Evolutionary conservation across 2,329 filamentous ascomycete species (phyloP), one percentile per base, ranked within the genome.

Genomic region (Pseudopithomyces maydicus): DNA sequence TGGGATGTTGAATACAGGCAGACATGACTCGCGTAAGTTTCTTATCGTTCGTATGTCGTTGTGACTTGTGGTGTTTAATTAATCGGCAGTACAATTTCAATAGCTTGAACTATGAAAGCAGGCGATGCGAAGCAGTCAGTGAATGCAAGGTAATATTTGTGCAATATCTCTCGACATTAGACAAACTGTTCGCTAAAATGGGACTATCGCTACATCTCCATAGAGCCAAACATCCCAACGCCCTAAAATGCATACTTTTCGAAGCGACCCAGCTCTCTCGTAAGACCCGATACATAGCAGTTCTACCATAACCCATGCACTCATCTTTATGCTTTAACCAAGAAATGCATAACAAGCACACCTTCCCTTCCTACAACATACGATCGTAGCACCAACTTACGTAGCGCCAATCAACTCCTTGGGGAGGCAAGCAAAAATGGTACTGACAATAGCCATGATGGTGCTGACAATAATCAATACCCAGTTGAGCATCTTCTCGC

Each of bases 371-470:
- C 12, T 14, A n/a, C 14, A 5, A 14, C 3, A n/a, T 38, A 14
- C 12, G n/a, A 11, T 11, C 5, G n/a, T 6, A 38, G 12, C 12
- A 6, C 4, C 4, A 14, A 14, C 32, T 44, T 17, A 56, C 23
- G 33, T 36, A 6, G 59, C 83, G 42, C 86, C 86, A 70, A 94
- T 85, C 63, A 89, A 78, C 60, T 88, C 85, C 79, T 90, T 92
- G 2, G 93, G 93, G 69, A 97, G 76, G 76, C 95, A 95, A 4
- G 92, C 92, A 85, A 91, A 97, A 2, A 91, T 83, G 0, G 94
- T 98, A 44, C 92, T 92, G 4, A 94, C 74, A 17, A 88, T 66
- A 12, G 91, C 94, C 72, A 97, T 77, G 19, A 87, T 70, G 1
- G 85, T 81, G 54, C 90, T 95, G 12, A 90, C 69, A 5, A 86